These are phyloP conservation scores for Diaporthe capsici DNA, from an alignment of 2,329 filamentous ascomycete genomes.

Conservation along the genomic window DNA sequence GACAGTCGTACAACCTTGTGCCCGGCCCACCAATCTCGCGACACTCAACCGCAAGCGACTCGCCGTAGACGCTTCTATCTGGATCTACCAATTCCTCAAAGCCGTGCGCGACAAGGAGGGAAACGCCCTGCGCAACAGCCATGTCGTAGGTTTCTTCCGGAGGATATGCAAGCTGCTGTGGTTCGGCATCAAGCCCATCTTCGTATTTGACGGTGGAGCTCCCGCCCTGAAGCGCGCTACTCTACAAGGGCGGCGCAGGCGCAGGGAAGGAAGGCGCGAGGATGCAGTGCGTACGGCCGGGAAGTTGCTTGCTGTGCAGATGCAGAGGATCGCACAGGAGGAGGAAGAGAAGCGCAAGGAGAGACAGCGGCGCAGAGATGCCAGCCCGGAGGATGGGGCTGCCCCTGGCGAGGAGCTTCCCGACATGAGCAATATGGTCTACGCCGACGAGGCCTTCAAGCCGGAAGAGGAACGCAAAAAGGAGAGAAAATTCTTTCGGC, in stretches of 20 bases:
- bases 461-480: slow-evolving; percentile 80
- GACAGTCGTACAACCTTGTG: slow-evolving; percentile 95
- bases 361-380: slow-evolving; percentile 67
- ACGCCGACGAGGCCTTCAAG: slow-evolving; percentile 92
- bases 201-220: slow-evolving; percentile 97
- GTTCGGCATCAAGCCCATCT: slow-evolving; percentile 96
- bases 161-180: slow-evolving; percentile 98
- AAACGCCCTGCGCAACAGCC: slow-evolving; percentile 94
- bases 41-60: slow-evolving; percentile 96
- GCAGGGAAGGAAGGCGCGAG: slow-evolving; percentile 89
- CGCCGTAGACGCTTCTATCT: slow-evolving; percentile 97
- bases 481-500: slow-evolving; percentile 86
- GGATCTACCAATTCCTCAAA: slow-evolving; percentile 99
- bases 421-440: slow-evolving; percentile 79
- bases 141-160: slow-evolving; percentile 97
- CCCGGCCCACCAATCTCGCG: slow-evolving; percentile 94
- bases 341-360: slow-evolving; percentile 78
- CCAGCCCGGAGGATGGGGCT: slow-evolving; percentile 55
- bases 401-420: slow-evolving; percentile 77
- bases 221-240: slow-evolving; percentile 93
- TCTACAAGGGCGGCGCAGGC: slow-evolving; percentile 81
- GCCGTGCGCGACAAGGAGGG: slow-evolving; percentile 98
- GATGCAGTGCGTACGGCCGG: slow-evolving; percentile 94
- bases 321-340: slow-evolving; percentile 91
- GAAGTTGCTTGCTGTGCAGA: slow-evolving; percentile 92